Base-by-base conservation (phyloP, 2,329 filamentous ascomycete species). In the Arthrobotrys sphaeroides region DNA sequence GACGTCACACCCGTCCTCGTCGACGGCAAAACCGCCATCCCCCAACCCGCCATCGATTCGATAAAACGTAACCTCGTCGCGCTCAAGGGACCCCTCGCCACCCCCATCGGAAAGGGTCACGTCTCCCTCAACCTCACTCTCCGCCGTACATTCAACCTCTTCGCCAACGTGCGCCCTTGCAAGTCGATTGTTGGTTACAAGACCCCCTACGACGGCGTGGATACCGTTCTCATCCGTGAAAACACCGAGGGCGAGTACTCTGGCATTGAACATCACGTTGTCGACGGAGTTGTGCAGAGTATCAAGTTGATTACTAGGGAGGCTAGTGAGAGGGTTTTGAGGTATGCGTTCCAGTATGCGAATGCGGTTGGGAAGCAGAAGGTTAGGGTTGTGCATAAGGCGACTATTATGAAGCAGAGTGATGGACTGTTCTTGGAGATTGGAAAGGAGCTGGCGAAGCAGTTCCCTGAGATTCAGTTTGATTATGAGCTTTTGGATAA, bases 381-480 rank as follows among this genome's bases (percentile, higher is more conserved):
- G 91, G 94, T 98, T 82, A 93, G 94, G 82, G 94, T 93, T 75
- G 94, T 98, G 78, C 95, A 99, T 91, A 99, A 99, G 89, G 95
- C 95, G 84, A 98, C 95, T 83, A 99, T 99, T 87, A 99, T 99
- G 95, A 99, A 99, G 90, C 96, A 97, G 92, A 94, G 91, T 83
- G 95, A 99, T 84, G 95, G 95, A 86, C 92, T 99, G 77, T 99
- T 99, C 90, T 88, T 99, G 80, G 91, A 88, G 84, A 93, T 91
- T 77, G 95, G 91, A 80, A 87, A 90, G 80, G 88, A 95, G 77
- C 89, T 99, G 79, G 88, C 93, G 84, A 96, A 96, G 89, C 94
- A 98, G 83, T 99, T 92, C 89, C 95, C 95, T 78, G 87, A 90
- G 80, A 92, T 99, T 82, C 92, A 97, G 86, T 98, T 99, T 83